Conservation (phyloP, 202 grass and related monocot species). For the Panicum virgatum region DNA sequence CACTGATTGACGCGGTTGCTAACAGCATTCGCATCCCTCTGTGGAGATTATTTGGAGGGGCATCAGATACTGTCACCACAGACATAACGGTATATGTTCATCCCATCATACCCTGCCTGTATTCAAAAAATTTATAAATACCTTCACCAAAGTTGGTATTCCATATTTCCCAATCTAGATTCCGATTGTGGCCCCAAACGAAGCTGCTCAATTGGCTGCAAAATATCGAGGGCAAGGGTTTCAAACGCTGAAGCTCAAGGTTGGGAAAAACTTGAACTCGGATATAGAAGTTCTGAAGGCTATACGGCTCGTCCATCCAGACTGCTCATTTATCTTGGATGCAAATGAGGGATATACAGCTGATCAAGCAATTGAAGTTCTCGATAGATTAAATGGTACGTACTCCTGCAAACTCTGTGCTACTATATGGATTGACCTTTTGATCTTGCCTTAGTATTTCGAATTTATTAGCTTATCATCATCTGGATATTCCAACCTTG, state of each 20-base stretch:
- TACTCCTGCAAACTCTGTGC: neutral
- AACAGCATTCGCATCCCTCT: constrained; percentile 86
- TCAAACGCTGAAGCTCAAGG: constrained; percentile 87
- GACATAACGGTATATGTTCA: constrained; percentile 76
- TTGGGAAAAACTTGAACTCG: constrained; percentile 85
- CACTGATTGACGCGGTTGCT: constrained; percentile 90
- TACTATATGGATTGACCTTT: neutral
- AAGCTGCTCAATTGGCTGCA: constrained; percentile 83
- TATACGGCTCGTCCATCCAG: constrained; percentile 69
- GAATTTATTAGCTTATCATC: neutral
- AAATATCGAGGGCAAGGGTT: constrained; percentile 85
- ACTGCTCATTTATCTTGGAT: constrained; percentile 91
- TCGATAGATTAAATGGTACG: constrained; percentile 85
- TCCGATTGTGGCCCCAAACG: constrained; percentile 85
- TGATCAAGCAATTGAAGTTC: constrained; percentile 89
- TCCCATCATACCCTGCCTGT: neutral
- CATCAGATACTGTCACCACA: constrained; percentile 72
- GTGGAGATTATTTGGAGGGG: constrained; percentile 94
- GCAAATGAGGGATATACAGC: constrained; percentile 94
- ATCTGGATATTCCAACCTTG: neutral
- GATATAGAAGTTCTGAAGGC: constrained; percentile 85
- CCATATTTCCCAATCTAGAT: constrained; percentile 51
- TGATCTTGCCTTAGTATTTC: neutral
- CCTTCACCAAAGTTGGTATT: neutral
- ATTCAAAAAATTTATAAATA: neutral